These are phyloP conservation scores for Colletotrichum cuscutae DNA, from an alignment of 2,329 filamentous ascomycete genomes.

Conservation along the genomic window DNA sequence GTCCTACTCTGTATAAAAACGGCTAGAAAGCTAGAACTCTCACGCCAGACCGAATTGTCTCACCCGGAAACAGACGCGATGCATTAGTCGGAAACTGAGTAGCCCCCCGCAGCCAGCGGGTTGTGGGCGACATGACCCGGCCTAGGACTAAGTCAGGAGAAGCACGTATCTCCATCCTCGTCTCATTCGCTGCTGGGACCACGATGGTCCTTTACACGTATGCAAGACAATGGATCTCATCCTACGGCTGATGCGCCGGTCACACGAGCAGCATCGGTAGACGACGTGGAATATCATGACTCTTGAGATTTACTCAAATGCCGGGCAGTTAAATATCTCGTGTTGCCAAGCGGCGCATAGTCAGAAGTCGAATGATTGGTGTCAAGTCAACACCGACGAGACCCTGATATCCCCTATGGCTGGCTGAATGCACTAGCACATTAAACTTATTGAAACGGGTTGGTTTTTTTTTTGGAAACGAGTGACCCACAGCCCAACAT, in stretches of 20 bases:
- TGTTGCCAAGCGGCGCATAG: not conserved
- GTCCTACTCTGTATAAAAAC: no score
- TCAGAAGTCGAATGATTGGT: not conserved
- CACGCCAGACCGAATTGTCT: not conserved
- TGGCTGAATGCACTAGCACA: not conserved
- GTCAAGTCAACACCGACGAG: not conserved
- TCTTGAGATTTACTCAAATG: not conserved
- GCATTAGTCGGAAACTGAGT: not conserved
- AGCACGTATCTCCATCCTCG: not conserved
- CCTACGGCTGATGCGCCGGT: not conserved
- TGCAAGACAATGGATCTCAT: no score
- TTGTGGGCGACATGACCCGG: not conserved
- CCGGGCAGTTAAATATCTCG: not conserved
- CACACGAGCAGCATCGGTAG: not conserved
- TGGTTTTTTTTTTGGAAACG: not conserved
- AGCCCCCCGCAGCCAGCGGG: not conserved
- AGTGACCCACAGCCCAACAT: no score
- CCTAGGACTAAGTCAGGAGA: rapidly evolving
- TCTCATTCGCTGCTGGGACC: not conserved
- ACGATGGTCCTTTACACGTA: not conserved
- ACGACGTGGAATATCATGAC: not conserved
- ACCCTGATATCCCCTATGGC: not conserved
- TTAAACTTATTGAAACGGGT: not conserved
- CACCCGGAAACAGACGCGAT: slow-evolving; percentile 7
- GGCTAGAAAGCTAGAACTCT: no score